Conservation (phyloP, 306 rosid species). For the Casuarina glauca region DNA sequence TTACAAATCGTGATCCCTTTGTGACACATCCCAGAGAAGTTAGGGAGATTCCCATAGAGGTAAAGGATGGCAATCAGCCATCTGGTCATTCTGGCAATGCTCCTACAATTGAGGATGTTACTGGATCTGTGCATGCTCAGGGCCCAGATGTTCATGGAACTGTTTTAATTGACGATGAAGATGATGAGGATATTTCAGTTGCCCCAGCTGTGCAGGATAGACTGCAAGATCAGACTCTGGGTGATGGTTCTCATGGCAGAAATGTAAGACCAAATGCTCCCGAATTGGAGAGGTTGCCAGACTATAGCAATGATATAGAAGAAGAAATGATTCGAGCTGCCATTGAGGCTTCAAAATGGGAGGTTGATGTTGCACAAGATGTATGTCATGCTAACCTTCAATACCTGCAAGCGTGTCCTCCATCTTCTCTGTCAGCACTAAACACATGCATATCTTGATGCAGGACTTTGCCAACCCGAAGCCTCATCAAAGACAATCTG, state of each 20-base stretch:
- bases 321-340: constrained; percentile 98
- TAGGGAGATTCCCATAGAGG: constrained; percentile 83
- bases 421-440: constrained; percentile 23
- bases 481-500: constrained; percentile 51
- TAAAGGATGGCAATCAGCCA: constrained; percentile 60
- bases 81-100: constrained; percentile 50
- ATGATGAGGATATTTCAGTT: constrained; percentile 46
- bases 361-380: constrained; percentile 54
- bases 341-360: constrained; percentile 83
- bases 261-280: constrained; percentile 55
- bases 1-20: constrained; percentile 43
- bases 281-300: constrained; percentile 45
- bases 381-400: constrained; percentile 42
- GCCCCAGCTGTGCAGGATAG: constrained; percentile 33
- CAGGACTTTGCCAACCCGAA: constrained; percentile 53
- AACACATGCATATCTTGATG: constrained; percentile 32
- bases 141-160: constrained; percentile 56
- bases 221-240: constrained; percentile 23
- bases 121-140: constrained; percentile 48
- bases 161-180: constrained; percentile 49
- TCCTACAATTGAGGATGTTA: constrained; percentile 69
- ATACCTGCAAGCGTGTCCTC: constrained; percentile 28
- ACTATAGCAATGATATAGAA: constrained; percentile 75
- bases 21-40: constrained; percentile 80
- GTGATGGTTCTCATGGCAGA: constrained; percentile 41